Base-by-base conservation (phyloP, 108 stramenopile species). In the Nitzschia palea region DNA sequence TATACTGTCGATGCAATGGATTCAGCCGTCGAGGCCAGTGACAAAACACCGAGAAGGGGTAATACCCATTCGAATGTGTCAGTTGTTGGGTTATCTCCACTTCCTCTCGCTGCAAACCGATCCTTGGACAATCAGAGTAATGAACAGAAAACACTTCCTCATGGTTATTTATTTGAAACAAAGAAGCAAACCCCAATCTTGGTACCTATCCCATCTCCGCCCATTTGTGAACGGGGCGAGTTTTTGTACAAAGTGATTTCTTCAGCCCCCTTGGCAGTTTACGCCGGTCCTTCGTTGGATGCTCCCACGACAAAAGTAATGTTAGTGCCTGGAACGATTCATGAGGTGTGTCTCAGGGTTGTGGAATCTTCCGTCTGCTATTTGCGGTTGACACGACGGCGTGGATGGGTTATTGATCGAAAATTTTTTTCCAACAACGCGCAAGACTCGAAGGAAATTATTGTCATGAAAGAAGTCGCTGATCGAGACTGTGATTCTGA, bases 341-440 rank as follows among this genome's bases (percentile, higher is more conserved):
- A 88, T 28, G 84, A 90, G 59, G 71, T 90, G 1, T 89, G 84
- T 34, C 68, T 93, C 29, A 51, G 73, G 47, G 43, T 86, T 12
- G 4, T 35, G 28, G 58, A 74, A 0, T 12, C 17, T 3, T 34
- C 15, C 23, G n/a, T 76, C 0, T 53, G 50, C 23, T 93, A 79
- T 63, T 44, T 93, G 35, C 71, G 86, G 29, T 65, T 93, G 52
- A 67, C 71, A 17, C 76, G 76, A 4, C 73, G 87, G 61, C 74
- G 80, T 17, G 92, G 92, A 10, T 94, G 89, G 89, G 66, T 94
- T 56, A 77, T 76, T 6, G 86, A 89, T 74, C 67, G 84, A 27
- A 73, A 66, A 51, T 58, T 50, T 36, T 60, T 37, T 48, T 26
- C 60, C 52, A 62, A 71, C 42, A 35, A 37, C 17, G 33, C 30